phyloP scores from a whole-genome alignment of 164 flowering plant genomes.

The Annona cherimola region DNA sequence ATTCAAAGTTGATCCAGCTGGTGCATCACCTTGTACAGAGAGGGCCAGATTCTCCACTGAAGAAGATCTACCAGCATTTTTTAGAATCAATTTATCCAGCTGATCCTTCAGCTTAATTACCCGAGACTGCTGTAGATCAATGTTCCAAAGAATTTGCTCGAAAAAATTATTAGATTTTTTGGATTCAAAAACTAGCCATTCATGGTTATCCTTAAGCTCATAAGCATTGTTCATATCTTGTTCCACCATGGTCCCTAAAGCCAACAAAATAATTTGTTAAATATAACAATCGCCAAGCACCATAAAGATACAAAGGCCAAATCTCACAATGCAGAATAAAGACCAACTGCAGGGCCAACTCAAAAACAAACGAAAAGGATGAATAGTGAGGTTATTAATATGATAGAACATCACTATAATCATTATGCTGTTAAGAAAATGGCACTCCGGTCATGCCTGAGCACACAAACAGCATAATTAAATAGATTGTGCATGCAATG shows the following conservation, averaged over 20 bases:
- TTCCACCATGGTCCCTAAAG: constrained; percentile 35
- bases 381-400: not conserved
- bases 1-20: constrained; percentile 56
- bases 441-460: too few relatives aligned
- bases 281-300: not conserved
- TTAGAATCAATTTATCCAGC: constrained; percentile 40
- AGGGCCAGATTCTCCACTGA: constrained; percentile 72
- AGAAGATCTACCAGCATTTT: constrained; percentile 51
- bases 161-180: constrained; percentile 37
- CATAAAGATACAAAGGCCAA: not conserved
- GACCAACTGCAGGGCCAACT: not conserved
- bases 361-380: not conserved
- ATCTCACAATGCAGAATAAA: not conserved
- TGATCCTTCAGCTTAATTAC: constrained; percentile 51
- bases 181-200: constrained; percentile 27
- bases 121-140: constrained; percentile 48
- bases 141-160: constrained; percentile 59
- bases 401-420: too few relatives aligned
- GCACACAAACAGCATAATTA: too few relatives aligned
- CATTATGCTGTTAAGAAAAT: too few relatives aligned
- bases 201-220: constrained; percentile 32
- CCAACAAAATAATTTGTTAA: not conserved
- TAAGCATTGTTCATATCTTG: constrained; percentile 28
- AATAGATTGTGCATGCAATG: too few relatives aligned
- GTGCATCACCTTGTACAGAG: constrained; percentile 43